Base-by-base conservation (phyloP, 2,329 filamentous ascomycete genomes). In the Fonsecaea nubica region DNA sequence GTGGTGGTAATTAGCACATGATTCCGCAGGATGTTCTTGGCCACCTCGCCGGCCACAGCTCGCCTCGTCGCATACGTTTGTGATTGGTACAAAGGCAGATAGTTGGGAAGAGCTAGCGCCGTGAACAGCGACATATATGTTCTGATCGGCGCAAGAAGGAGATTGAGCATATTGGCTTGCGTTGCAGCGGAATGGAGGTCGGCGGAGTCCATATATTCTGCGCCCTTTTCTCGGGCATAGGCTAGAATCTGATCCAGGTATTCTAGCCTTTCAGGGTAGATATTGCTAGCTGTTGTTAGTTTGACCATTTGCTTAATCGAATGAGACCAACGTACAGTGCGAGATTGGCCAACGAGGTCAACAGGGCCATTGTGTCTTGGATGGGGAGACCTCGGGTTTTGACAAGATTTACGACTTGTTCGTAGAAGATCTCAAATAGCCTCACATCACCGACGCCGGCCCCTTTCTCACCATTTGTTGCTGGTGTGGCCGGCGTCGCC, bases 371-470 rank as follows among this genome's bases (percentile, higher is more conserved):
- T 18, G 92, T 96, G 77, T 99, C 96, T 77, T 96, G 93, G 71
- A 99, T 94, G 0, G 93, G 91, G 60, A 99, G 84, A 72, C 92
- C 90, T 75, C 97, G 92, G 60, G 91, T 92, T 79, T 93, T 94
- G 69, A 98, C 93, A 59, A 99, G 83, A 74, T 94, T 93, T 76
- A 96, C 91, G 69, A 98, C 95, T 78, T 98, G 95, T 59, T 93
- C 90, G 75, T 98, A 96, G 84, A 98, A 99, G 66, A 98, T 92
- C 79, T 98, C 93, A 78, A 98, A 98, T 30, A 99, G 86, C 79
- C 92, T 94, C 65, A 97, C 89, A 74, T 92, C 90, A 60, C 89
- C 82, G 35, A 78, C 76, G 56, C 73, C 74, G 32, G 65, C 70
- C 32, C 74, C 77, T 48, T 76, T 75, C 50, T 76, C 75, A 64